Evolutionary conservation across 345 rosid species (phyloP), one percentile per base, ranked within the genome.

Genomic region (Lenwebbia sp.): DNA sequence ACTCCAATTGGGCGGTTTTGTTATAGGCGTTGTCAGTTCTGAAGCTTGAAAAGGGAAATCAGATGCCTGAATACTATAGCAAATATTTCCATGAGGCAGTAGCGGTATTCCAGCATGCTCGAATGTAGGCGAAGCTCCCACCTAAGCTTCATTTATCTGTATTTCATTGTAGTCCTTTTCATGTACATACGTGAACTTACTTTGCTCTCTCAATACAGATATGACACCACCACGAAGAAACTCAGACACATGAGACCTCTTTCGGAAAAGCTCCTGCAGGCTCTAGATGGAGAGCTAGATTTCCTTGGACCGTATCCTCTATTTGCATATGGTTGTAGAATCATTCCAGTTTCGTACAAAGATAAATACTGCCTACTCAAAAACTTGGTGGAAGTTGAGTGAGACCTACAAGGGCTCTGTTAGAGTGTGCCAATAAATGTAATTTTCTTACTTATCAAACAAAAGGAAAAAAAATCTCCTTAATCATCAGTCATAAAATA

Each of bases 251-350:
- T 95, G 89, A 95, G 91, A 86, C 95, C 98, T 37, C 92, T 95
- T 89, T 86, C 96, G 9, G 86, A 88, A 85, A 87, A 90, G 85
- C 94, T 94, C 86, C 83, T 92, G 85, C 86, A 89, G 58, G 86
- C 88, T 84, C 82, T 92, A 30, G 90, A 85, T 83, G 95, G 87
- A 90, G 89, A 94, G 74, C 94, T 95, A 28, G 95, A 96, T 88
- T 95, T 95, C 87, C 93, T 95, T 30, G 98, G 99, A 87, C 98
- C 96, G 98, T 95, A 97, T 97, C 98, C 96, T 93, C 86, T 53
- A 33, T 81, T 52, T 40, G 41, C 55, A 26, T 33, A 19, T 62
- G 30, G 11, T 23, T 30, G 14, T 37, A 0, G 40, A 14, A 41
- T 83, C 21, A 47, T 47, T 53, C 83, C 51, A 33, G 23, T 23